These are phyloP conservation scores for Viola odorata DNA, from an alignment of 345 rosid species.

Conservation along the genomic window DNA sequence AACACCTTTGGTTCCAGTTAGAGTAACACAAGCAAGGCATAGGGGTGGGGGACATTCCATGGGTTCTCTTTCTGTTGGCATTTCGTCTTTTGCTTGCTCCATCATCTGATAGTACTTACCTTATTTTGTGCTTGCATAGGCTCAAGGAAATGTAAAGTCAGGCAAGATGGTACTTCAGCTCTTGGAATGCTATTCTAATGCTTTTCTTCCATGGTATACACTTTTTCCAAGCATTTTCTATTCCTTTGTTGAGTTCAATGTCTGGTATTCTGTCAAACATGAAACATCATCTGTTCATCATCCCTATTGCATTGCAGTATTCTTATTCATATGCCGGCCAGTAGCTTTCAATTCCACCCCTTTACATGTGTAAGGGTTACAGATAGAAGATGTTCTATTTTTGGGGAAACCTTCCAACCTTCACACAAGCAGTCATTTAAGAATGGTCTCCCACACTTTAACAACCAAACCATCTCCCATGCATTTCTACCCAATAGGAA, in stretches of 20 bases:
- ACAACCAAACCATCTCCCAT: too few relatives aligned
- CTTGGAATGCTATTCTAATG: constrained; percentile 62
- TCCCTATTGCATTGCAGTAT: neutral
- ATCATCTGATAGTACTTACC: neutral
- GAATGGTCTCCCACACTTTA: too few relatives aligned
- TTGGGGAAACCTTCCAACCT: too few relatives aligned
- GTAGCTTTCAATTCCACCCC: neutral
- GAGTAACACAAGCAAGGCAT: neutral
- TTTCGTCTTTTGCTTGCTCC: neutral
- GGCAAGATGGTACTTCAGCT: constrained; percentile 46
- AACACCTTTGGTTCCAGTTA: neutral
- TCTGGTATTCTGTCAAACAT: neutral
- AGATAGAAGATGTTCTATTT: too few relatives aligned
- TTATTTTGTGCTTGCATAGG: constrained; percentile 35
- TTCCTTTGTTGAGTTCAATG: constrained; percentile 11
- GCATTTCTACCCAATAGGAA: too few relatives aligned
- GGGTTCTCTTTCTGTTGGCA: neutral
- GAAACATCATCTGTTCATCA: neutral
- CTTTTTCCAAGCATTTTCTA: constrained; percentile 17
- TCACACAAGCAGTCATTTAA: too few relatives aligned
- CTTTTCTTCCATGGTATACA: constrained; percentile 73
- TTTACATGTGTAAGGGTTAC: neutral
- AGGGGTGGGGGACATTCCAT: neutral
- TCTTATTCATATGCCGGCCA: neutral
- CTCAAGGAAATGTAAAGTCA: constrained; percentile 47